Evolutionary conservation across 139 green algal species (phyloP), one percentile per base, ranked within the genome.

Genomic region (Chlamydomonas sp.): DNA sequence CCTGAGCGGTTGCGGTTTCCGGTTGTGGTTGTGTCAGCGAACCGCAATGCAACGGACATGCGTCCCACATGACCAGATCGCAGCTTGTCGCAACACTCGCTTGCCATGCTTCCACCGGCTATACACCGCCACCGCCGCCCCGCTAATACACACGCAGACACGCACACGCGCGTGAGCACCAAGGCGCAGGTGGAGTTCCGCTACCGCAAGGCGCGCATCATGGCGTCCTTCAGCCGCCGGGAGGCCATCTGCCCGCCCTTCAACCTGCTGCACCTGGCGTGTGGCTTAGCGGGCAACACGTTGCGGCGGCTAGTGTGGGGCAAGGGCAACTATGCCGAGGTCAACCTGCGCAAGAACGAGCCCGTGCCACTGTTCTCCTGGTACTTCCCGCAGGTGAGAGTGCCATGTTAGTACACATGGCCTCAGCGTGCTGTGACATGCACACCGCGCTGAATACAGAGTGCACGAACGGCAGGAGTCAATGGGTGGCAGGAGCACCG

Each of bases 181-280:
- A 68, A 82, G 77, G 77, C 77, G 61, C 77, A 82, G 61, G 77
- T 82, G 59, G 77, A 82, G 77, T 82, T 82, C 77, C 77, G 77
- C 61, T 82, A 82, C 60, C 77, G 77, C 1, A 82, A 82, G 77
- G 77, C 77, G 18, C 7, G 16, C 8, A 82, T 82, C 10, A 82
- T 82, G 77, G 77, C 77, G 10, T 72, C 77, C 61, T 82, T 69
- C 60, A 69, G 58, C 5, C 60, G 77, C 5, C 77, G 77, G 0
- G 77, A 82, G 58, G 59, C 60, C 14, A 69, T 82, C 58, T 71
- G 77, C 63, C 59, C 77, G 59, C 77, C 77, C 61, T 71, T 69
- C 77, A 82, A 82, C 77, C 60, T 82, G 77, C 77, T 82, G 77
- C 77, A 82, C 77, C 63, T 82, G 77, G 18, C 15, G 18, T 69